These are phyloP conservation scores for Kodamaea leandrae DNA, from an alignment of 805 yeast genomes.

Conservation along the genomic window DNA sequence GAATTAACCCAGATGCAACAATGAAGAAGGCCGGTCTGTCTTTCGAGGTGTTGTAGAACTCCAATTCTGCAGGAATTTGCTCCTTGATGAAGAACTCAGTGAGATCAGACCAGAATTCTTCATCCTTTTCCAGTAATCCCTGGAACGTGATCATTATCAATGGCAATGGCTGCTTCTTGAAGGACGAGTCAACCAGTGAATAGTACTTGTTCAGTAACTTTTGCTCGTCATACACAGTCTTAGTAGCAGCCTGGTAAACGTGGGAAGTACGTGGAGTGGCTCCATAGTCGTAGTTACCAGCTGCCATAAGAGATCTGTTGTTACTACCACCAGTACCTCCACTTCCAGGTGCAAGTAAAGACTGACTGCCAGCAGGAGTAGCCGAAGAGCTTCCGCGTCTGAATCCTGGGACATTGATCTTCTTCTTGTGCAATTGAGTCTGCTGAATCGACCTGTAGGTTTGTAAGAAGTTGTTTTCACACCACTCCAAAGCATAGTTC, in stretches of 20 bases:
- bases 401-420: conserved; percentile 13
- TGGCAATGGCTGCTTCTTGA: conserved; percentile 57
- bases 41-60: conserved; percentile 45
- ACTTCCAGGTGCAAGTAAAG: conserved; percentile 2
- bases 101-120: conserved; percentile 61
- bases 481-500: conserved; percentile 92
- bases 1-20: conserved; percentile 48
- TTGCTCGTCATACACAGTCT: conserved; percentile 43
- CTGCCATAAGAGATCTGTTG: conserved; percentile 15
- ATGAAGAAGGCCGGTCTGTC: conserved; percentile 53
- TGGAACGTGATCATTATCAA: conserved; percentile 63
- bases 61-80: conserved; percentile 43
- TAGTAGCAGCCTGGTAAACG: conserved; percentile 51
- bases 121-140: conserved; percentile 50
- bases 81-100: conserved; percentile 53
- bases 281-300: conserved; percentile 29
- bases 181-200: conserved; percentile 34
- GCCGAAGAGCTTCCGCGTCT: conserved; percentile 9
- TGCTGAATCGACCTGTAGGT: conserved; percentile 46
- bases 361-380: not conserved
- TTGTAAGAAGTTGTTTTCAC: conserved; percentile 84
- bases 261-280: conserved; percentile 53
- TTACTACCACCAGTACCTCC: conserved; percentile 8
- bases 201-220: conserved; percentile 46
- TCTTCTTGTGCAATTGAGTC: conserved; percentile 17